Evolutionary conservation across 768 basidiomycete genomes (phyloP), one percentile per base, ranked within the genome.

Genomic region (Lyophyllum semitale): DNA sequence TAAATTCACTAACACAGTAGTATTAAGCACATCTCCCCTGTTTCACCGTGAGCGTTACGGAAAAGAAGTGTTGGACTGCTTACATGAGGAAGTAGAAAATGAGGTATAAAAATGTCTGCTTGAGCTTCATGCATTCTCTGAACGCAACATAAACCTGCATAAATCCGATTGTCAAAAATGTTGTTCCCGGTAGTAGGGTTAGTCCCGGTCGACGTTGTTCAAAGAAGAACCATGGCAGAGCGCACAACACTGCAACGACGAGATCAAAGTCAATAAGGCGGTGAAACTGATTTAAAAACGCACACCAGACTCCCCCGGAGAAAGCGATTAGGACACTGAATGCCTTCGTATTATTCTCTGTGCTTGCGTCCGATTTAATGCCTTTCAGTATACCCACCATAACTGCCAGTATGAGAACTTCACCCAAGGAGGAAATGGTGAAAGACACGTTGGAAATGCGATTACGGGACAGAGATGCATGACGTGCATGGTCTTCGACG

Each of bases 321-420:
- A 89, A 91, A 0, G 90, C 89, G 58, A 90, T 88, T n/a, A 91
- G 72, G 11, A 84, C 80, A 62, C 87, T 89, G 64, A 91, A 86
- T 2, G 85, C 85, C 58, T 79, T 85, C 2, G 88, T 91, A 63
- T 91, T 91, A 66, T 88, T 87, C 53, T 86, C 82, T 0, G 79
- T 79, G 62, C 81, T 89, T 58, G 74, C 75, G 33, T 79, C 83
- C 0, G 82, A 82, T 50, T 83, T 77, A 47, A 91, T 65, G 0
- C 77, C 88, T 64, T 87, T 83, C 18, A 91, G 71, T 17, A 91
- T 91, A 17, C 89, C 89, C 32, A 89, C 82, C 81, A 91, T 89
- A 48, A 91, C 69, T 0, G 79, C 83, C 26, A 92, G 79, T 41
- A 91, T 79, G 46, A 89, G 30, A 37, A 91, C 75, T 69, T 91